Base-by-base conservation (phyloP, 345 rosid species). In the Nasturtium officinale region DNA sequence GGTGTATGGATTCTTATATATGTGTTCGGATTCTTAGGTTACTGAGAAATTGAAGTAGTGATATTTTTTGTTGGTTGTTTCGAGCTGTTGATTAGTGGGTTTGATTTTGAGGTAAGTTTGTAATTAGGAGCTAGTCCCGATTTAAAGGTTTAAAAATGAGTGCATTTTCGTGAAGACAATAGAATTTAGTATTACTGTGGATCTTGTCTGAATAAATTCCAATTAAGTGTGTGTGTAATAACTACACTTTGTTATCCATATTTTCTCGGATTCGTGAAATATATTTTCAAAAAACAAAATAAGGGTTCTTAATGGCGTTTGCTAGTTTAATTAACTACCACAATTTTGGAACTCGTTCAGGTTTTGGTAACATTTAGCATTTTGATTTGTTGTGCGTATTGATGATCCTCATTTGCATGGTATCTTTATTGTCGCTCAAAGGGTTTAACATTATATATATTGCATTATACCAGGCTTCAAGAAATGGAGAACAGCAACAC, bases 401-500 rank as follows among this genome's bases (percentile, higher is more conserved):
- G 53, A 33, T 18, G 46, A 74, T 66, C 12, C 42, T 53, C 32
- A 75, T 38, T 16, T 75, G 33, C 11, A 13, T 35, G 47, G 13
- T 58, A 66, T 66, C 33, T 48, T 47, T 35, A 37, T 17, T 55
- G 52, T 74, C 42, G 18, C 67, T 59, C 17, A 48, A 35, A 62
- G 20, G 28, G 54, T 25, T 65, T 37, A 33, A 8, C 37, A 33
- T 33, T 42, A 7, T 23, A 37, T 47, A n/a, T 37, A 32, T 48
- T 59, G 47, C 23, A 59, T 52, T 42, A 42, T 50, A 62, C 3
- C 42, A 33, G 38, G 53, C 20, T 57, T 62, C 21, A n/a, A 25
- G 47, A 25, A 62, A 75, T 76, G 43, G 43, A 37, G 13, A 10
- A 74, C 72, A 77, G 75, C 68, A 76, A 65, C 51, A 82, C 67